These are phyloP conservation scores for Acanthochlamys bracteata DNA, from an alignment of 106 monocot species.

Conservation along the genomic window DNA sequence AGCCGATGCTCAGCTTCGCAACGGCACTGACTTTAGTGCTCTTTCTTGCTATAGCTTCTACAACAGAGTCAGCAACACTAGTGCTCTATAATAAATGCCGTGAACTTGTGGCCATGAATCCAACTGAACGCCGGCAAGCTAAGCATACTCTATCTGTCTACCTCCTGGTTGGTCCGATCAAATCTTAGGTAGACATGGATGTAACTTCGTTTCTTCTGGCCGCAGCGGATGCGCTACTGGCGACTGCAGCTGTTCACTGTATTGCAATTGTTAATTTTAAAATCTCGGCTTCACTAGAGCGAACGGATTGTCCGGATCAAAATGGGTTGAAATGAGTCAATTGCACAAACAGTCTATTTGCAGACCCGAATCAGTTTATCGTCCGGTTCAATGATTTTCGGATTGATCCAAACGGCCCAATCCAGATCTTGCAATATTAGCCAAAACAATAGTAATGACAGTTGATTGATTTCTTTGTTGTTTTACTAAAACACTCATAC, in stretches of 20 bases:
- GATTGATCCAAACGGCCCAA: too few relatives aligned
- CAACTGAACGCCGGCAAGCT: slow-evolving; percentile 73
- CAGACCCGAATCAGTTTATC: too few relatives aligned
- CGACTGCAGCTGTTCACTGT: slow-evolving; percentile 68
- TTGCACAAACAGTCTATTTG: too few relatives aligned
- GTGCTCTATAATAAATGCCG: slow-evolving; percentile 55
- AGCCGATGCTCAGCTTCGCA: not conserved
- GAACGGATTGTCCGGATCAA: too few relatives aligned
- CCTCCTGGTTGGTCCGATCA: slow-evolving; percentile 53
- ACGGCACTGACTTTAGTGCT: not conserved
- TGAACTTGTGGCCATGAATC: slow-evolving; percentile 85
- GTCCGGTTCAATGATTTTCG: too few relatives aligned
- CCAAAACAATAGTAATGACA: too few relatives aligned
- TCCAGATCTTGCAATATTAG: too few relatives aligned
- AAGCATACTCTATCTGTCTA: slow-evolving; percentile 57
- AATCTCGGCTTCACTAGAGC: too few relatives aligned
- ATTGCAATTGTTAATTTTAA: slow-evolving; percentile 79
- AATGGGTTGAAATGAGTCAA: too few relatives aligned
- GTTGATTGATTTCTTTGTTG: too few relatives aligned
- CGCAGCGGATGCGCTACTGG: slow-evolving; percentile 74
- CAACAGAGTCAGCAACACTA: slow-evolving; percentile 34
- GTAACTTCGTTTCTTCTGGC: slow-evolving; percentile 53
- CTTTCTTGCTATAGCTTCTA: not conserved
- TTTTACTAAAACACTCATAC: too few relatives aligned
- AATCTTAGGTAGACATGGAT: slow-evolving; percentile 79